phyloP scores from a whole-genome alignment of 441 rosid species.

The Sinapis alba region DNA sequence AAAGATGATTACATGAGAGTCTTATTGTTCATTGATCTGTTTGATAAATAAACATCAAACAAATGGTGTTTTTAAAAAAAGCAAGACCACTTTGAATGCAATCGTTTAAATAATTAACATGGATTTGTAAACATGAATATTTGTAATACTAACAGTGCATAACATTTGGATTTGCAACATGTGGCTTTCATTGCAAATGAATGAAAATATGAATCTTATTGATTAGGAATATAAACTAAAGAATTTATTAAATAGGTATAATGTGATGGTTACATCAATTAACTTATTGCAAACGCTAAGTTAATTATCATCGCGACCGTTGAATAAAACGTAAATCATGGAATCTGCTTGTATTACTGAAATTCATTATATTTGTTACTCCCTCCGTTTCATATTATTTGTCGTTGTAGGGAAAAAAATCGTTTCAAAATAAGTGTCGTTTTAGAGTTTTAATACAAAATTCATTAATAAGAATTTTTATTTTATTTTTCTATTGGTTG shows the following conservation, averaged over 20 bases:
- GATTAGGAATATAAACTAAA: neutral
- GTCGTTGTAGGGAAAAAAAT: too few relatives aligned
- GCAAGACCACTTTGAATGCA: conserved; percentile 30
- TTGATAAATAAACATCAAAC: conserved; percentile 25
- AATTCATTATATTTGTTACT: conserved; percentile 17
- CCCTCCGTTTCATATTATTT: too few relatives aligned
- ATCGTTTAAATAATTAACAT: conserved; percentile 18
- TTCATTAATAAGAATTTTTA: too few relatives aligned
- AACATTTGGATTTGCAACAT: conserved; percentile 3
- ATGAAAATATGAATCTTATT: conserved; percentile 6
- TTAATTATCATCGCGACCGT: conserved; percentile 22
- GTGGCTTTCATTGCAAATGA: neutral
- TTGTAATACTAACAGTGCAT: neutral
- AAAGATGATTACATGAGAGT: conserved; percentile 36
- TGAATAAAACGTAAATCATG: conserved; percentile 32
- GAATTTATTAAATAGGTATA: neutral
- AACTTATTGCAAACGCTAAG: conserved; percentile 25
- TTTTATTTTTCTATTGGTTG: too few relatives aligned
- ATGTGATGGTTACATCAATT: conserved; percentile 33
- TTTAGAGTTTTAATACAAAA: too few relatives aligned
- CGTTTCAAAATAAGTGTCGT: too few relatives aligned
- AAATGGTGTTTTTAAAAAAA: neutral
- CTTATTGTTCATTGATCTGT: conserved; percentile 35
- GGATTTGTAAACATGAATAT: conserved; percentile 9
- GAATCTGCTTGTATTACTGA: conserved; percentile 12